Evolutionary conservation across 129 eudicot genomes (phyloP), one percentile per base, ranked within the genome.

Genomic region (Tagetes patula): DNA sequence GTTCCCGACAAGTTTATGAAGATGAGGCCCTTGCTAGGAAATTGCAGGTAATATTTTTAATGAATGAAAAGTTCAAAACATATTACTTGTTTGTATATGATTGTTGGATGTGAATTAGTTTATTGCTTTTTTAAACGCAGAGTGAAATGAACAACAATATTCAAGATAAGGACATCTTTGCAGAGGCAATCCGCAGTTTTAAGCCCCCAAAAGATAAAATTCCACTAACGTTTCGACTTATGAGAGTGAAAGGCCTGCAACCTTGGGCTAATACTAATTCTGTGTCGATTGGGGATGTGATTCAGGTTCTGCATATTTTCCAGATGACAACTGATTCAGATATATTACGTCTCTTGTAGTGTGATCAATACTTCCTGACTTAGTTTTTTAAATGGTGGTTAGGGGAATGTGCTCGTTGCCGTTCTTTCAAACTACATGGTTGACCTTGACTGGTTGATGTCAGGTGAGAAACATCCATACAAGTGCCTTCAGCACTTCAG

Each of bases 351-450:
- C 65, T 52, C 65, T 53, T 59, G 56, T 27, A 54, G 39, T 46
- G 47, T 60, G 30, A 27, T 38, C 20, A 63, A 77, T 65, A 47
- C 37, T 70, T 36, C 31, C 49, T 47, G 68, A 59, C 32, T n/a
- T n/a, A n/a, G n/a, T n/a, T n/a, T n/a, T 71, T 56, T 64, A 20
- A 33, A 53, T 74, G 39, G 53, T 76, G 69, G 78, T 79, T 72
- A 95, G 99, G 99, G 99, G 65, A 82, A 95, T 82, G 89, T 90
- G 73, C 84, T 84, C 38, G 62, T 95, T 64, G 97, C 99, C 40
- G 80, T 95, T 74, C 96, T 95, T 67, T 95, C 99, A 14, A 95
- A 95, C 85, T 90, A 95, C 84, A 95, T 95, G 99, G 96, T 95
- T 36, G 99, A 95, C 77, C 70, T 90, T 47, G 99, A 95, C 78